A percentile compares a stretch with the other conserved stretches of the same genome.
phyloP scores from a whole-genome alignment of 495 filamentous ascomycete species.

The Achaetomiella virescens region DNA sequence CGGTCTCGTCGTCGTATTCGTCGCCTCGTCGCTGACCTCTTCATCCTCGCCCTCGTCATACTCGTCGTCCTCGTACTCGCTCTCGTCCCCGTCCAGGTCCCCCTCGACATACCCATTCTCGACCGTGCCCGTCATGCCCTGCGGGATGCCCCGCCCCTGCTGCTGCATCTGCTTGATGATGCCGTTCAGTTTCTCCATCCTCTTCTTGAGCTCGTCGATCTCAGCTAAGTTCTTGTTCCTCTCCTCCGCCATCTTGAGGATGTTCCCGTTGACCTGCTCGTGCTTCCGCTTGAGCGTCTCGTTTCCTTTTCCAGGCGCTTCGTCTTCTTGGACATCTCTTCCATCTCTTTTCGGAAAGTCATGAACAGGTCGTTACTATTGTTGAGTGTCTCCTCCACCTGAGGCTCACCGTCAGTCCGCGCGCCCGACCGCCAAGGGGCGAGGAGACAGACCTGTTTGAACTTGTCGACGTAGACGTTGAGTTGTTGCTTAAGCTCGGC shows the following conservation, averaged over 20 bases:
- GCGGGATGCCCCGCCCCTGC: constrained; percentile 68
- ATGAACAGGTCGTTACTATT: constrained; percentile 98
- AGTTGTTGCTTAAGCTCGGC: constrained; percentile 88
- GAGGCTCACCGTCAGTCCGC: constrained; percentile 9
- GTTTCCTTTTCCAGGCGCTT: constrained; percentile 97
- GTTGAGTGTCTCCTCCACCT: constrained; percentile 98
- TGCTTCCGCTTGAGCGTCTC: constrained; percentile 85
- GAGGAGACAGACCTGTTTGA: constrained; percentile 79
- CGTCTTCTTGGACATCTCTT: constrained; percentile 99
- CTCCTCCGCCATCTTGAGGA: constrained; percentile 97
- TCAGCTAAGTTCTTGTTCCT: constrained; percentile 76
- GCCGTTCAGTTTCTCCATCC: constrained; percentile 86
- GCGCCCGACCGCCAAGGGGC: neutral
- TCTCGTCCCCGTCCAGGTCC: constrained; percentile 59
- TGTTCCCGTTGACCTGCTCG: constrained; percentile 87
- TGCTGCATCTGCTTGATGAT: constrained; percentile 93
- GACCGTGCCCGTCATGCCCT: constrained; percentile 49
- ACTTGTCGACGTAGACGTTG: constrained; percentile 98
- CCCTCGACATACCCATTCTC: constrained; percentile 45
- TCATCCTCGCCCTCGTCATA: constrained; percentile 51
- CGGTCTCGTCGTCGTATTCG: constrained; percentile 62
- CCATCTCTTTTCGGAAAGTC: constrained; percentile 98
- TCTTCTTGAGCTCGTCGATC: constrained; percentile 72
- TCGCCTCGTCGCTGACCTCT: constrained; percentile 43
- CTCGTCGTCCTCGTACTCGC: constrained; percentile 74